Evolutionary conservation across 2,329 filamentous ascomycete species (phyloP).

Genomic region (Apiospora saccharicola): DNA sequence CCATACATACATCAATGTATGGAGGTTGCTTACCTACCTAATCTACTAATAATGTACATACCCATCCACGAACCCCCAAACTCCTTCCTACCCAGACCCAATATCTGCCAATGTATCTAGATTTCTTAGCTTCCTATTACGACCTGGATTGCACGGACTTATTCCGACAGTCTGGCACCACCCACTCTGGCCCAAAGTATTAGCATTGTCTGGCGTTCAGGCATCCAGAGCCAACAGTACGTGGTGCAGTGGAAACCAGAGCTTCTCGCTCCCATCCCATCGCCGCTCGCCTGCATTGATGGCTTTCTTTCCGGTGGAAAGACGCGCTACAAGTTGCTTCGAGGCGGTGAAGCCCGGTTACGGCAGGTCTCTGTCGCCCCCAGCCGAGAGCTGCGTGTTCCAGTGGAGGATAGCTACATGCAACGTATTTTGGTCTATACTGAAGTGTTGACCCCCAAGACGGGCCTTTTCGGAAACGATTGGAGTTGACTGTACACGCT

Average conservation of each 20-base stretch:
- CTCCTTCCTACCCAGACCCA: background rate
- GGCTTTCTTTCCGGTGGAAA: background rate
- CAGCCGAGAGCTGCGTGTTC: background rate
- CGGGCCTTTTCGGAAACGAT: background rate
- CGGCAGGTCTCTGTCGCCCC: background rate
- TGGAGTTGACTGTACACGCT: background rate
- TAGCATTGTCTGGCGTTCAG: background rate
- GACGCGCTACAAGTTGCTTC: background rate
- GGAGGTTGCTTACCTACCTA: background rate
- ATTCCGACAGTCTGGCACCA: slow-evolving; percentile 9
- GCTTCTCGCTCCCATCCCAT: background rate
- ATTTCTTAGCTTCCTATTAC: background rate
- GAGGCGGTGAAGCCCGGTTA: background rate
- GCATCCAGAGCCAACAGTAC: background rate
- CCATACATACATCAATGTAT: background rate
- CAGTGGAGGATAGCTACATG: background rate
- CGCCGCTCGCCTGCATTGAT: background rate
- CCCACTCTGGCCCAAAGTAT: background rate
- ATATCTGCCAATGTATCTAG: background rate
- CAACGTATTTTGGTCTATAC: too few relatives aligned
- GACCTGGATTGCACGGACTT: slow-evolving; percentile 3
- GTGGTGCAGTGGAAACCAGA: background rate
- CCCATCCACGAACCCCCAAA: background rate
- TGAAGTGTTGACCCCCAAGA: background rate
- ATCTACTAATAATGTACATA: too few relatives aligned